A percentile compares a stretch with the other conserved stretches of the same genome.
These are phyloP conservation scores for Cryptococcus hybrid DNA, from an alignment of 1,284 basidiomycete genomes.

Conservation along the genomic window DNA sequence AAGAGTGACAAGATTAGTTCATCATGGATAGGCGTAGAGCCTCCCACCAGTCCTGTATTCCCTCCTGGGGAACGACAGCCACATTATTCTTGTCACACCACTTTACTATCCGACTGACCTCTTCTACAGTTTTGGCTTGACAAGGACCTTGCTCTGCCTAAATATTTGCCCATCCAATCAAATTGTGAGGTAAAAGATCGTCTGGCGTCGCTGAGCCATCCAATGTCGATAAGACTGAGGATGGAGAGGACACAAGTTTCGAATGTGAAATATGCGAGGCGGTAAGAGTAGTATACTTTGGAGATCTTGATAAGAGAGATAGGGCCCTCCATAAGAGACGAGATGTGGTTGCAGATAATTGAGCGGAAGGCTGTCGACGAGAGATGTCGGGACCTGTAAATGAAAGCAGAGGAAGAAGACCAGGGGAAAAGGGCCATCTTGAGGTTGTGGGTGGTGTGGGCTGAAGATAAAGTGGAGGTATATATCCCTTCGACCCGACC, in stretches of 20 bases:
- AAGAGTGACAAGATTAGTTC: conserved; percentile 81
- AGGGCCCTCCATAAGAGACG: too few relatives aligned
- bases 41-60: conserved; percentile 55
- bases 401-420: too few relatives aligned
- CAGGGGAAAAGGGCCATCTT: too few relatives aligned
- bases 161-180: conserved; percentile 71
- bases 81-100: conserved; percentile 77
- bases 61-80: conserved; percentile 79
- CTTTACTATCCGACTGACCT: conserved; percentile 82
- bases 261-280: conserved; percentile 60
- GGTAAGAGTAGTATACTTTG: too few relatives aligned
- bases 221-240: conserved; percentile 54
- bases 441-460: too few relatives aligned
- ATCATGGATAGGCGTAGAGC: conserved; percentile 85
- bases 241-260: conserved; percentile 59
- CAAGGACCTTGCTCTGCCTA: conserved; percentile 76
- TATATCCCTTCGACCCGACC: too few relatives aligned
- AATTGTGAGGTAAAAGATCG: conserved; percentile 81
- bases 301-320: too few relatives aligned
- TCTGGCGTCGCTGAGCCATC: conserved; percentile 50
- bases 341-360: too few relatives aligned
- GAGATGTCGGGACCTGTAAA: too few relatives aligned
- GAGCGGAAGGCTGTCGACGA: too few relatives aligned
- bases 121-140: conserved; percentile 82
- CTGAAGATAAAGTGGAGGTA: too few relatives aligned